Evolutionary conservation across 768 basidiomycete genomes (phyloP).

Genomic region (Vararia minispora): DNA sequence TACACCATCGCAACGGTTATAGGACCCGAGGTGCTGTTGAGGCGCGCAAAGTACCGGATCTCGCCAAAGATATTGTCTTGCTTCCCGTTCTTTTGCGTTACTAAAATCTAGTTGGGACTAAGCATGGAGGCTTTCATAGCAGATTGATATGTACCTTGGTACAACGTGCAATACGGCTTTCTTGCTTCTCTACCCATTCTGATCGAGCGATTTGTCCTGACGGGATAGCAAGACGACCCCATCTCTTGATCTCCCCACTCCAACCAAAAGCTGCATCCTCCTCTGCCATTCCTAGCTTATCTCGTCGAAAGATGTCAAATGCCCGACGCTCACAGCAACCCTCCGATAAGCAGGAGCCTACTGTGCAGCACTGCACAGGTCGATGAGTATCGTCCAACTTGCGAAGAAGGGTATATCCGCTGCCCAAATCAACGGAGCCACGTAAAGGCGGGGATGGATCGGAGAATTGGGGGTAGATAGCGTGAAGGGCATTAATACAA

Average conservation of each 20-base stretch:
- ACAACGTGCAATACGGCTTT: slow-evolving; percentile 7
- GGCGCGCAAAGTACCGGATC: too few species aligned
- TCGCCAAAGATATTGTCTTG: too few species aligned
- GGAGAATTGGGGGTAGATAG: slow-evolving; percentile 16
- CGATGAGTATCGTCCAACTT: too few species aligned
- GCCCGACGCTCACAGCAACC: too few species aligned
- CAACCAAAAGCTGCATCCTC: background rate
- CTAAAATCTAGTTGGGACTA: too few species aligned
- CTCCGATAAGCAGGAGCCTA: too few species aligned
- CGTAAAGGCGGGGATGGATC: too few species aligned
- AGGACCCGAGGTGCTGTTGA: too few species aligned
- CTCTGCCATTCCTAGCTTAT: background rate
- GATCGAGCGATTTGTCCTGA: slow-evolving; percentile 8
- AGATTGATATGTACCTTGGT: slow-evolving; percentile 11
- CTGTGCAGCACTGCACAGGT: too few species aligned
- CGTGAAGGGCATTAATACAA: slow-evolving; percentile 17
- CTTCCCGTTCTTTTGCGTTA: too few species aligned
- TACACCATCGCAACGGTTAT: too few species aligned
- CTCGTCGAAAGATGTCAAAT: background rate
- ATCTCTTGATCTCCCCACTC: background rate
- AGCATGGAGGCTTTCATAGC: too few species aligned
- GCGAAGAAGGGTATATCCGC: slow-evolving; percentile 15
- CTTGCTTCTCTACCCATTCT: background rate
- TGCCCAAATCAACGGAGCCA: slow-evolving; percentile 13
- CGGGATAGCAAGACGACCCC: slow-evolving; percentile 18